A percentile compares a stretch with the other conserved stretches of the same genome.
Evolutionary conservation across 768 basidiomycete genomes (phyloP).

Genomic region (Kwoniella dejecticola): DNA sequence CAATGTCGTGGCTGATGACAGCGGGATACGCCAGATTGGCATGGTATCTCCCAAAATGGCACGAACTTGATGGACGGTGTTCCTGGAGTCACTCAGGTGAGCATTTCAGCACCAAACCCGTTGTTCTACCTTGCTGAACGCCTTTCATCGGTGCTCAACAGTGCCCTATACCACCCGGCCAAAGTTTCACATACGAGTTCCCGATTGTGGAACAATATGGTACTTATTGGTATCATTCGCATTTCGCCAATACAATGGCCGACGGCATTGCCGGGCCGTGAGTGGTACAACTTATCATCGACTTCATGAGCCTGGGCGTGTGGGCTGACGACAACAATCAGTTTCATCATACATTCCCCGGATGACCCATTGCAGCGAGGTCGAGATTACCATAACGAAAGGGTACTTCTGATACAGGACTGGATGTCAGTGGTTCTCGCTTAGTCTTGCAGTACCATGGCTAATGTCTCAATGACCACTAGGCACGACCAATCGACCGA

Average conservation of each 20-base stretch:
- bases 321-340: slow-evolving; percentile 1
- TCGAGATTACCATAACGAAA: slow-evolving; percentile 43
- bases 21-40: slow-evolving; percentile 28
- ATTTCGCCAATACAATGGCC: slow-evolving; percentile 32
- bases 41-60: slow-evolving; percentile 43
- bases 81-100: slow-evolving; percentile 35
- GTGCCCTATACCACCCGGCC: slow-evolving; percentile 38
- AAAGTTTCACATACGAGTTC: slow-evolving; percentile 42
- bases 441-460: not conserved
- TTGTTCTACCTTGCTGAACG: not conserved
- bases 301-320: not conserved
- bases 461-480: not conserved
- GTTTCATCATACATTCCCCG: slow-evolving; percentile 31
- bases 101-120: not conserved
- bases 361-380: slow-evolving; percentile 41
- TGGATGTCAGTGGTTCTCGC: slow-evolving; percentile 17
- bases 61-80: slow-evolving; percentile 38
- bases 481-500: slow-evolving; percentile 23
- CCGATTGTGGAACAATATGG: slow-evolving; percentile 29
- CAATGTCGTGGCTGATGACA: too few relatives aligned
- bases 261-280: slow-evolving; percentile 41
- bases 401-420: slow-evolving; percentile 24
- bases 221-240: slow-evolving; percentile 46
- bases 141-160: slow-evolving; percentile 9
- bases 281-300: slow-evolving; percentile 1